Percentiles rank a stretch among this genome's conserved stretches.
phyloP scores from a whole-genome alignment of 2,329 filamentous ascomycete genomes.

The Didymella sp. region DNA sequence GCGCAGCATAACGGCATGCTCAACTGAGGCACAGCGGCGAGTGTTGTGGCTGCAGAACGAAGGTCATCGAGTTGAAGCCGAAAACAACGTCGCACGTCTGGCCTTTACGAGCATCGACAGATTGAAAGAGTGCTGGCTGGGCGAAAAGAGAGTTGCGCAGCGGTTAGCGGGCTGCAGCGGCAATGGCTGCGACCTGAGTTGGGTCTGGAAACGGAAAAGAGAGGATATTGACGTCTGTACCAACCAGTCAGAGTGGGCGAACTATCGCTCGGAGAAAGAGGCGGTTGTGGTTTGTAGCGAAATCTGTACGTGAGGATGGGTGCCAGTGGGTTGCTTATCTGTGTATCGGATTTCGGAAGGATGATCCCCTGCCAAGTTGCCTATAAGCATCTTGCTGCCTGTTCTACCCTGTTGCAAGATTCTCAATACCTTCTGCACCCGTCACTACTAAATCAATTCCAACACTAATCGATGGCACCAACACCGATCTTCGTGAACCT shows the following conservation, averaged over 20 bases:
- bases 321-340: too few species aligned
- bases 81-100: constrained; percentile 24
- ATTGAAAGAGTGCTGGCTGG: constrained; percentile 26
- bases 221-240: constrained; percentile 15
- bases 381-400: too few species aligned
- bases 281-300: constrained; percentile 20
- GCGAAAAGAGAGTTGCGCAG: constrained; percentile 26
- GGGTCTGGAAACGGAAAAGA: constrained; percentile 26
- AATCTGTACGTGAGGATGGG: constrained; percentile 11
- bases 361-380: too few species aligned
- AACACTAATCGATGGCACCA: not conserved
- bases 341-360: too few species aligned
- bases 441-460: not conserved
- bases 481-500: not conserved
- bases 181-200: not conserved
- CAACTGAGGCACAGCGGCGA: constrained; percentile 17
- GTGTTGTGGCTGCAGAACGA: constrained; percentile 25
- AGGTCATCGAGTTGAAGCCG: constrained; percentile 18
- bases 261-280: constrained; percentile 22
- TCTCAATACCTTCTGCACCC: too few species aligned
- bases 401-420: too few species aligned
- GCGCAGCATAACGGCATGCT: constrained; percentile 19
- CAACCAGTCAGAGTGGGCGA: constrained; percentile 16
- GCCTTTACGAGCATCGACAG: constrained; percentile 19
- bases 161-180: not conserved